These are phyloP conservation scores for Cercophora sp. DNA, from an alignment of 495 filamentous ascomycete genomes.

Conservation along the genomic window DNA sequence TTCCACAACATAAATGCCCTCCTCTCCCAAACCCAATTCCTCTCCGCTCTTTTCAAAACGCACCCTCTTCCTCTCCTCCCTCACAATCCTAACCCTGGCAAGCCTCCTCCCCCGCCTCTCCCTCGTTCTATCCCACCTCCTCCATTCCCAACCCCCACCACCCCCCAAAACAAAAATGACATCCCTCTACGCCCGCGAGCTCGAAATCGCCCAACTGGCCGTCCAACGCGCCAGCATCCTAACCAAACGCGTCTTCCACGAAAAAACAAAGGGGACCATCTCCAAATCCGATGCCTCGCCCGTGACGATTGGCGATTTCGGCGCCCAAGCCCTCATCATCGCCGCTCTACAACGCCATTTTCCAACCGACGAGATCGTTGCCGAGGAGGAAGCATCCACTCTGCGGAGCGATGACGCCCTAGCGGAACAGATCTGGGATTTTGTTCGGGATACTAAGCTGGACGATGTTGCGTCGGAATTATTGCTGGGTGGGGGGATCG, in stretches of 20 bases:
- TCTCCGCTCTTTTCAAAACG: background rate
- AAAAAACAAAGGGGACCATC: conserved; percentile 86
- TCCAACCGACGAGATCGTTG: conserved; percentile 85
- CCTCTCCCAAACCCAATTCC: no score
- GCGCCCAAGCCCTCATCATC: conserved; percentile 95
- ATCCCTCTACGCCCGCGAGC: conserved; percentile 66
- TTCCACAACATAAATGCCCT: no score
- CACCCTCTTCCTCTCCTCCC: conserved; percentile 14
- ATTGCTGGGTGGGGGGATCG: conserved; percentile 66
- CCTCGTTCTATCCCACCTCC: conserved; percentile 17
- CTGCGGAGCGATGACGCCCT: conserved; percentile 65
- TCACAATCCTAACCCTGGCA: conserved; percentile 26
- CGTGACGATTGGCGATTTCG: conserved; percentile 96
- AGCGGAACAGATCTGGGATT: conserved; percentile 72
- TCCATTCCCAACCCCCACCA: conserved; percentile 16
- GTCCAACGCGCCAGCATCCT: conserved; percentile 85
- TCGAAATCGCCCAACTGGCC: conserved; percentile 81
- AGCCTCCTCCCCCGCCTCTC: conserved; percentile 8
- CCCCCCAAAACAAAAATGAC: conserved; percentile 14
- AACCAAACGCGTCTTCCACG: conserved; percentile 89
- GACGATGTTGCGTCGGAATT: conserved; percentile 58
- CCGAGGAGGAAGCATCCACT: conserved; percentile 84
- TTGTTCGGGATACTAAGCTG: conserved; percentile 70
- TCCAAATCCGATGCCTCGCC: conserved; percentile 94
- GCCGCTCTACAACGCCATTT: conserved; percentile 83